Conservation (phyloP, 805 yeast species). For the Zygoascus biomembranicola region DNA sequence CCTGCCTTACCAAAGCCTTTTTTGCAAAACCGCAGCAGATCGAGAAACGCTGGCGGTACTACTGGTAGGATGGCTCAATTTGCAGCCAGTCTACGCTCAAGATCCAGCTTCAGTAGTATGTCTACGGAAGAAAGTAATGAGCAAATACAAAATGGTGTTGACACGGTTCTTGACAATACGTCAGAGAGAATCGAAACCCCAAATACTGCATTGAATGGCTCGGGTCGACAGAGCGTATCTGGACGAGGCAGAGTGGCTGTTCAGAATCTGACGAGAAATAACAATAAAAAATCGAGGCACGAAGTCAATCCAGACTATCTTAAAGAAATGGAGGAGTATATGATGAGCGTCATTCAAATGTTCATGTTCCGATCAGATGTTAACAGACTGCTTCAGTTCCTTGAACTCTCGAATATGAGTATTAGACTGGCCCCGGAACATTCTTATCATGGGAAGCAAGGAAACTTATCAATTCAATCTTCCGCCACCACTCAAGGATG, state of each 20-base stretch:
- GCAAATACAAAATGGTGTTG: neutral
- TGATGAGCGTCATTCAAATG: slow-evolving; percentile 49
- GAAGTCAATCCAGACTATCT: neutral
- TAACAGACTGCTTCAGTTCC: slow-evolving; percentile 72
- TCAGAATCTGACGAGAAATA: neutral
- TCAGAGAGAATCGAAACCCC: neutral
- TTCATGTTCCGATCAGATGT: slow-evolving; percentile 72
- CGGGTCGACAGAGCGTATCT: neutral
- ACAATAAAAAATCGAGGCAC: neutral
- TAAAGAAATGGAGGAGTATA: slow-evolving; percentile 50
- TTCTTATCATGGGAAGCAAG: slow-evolving; percentile 83
- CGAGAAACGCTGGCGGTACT: too few relatives aligned
- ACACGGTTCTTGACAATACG: neutral
- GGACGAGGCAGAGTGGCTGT: neutral
- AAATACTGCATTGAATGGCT: neutral
- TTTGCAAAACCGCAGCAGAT: neutral
- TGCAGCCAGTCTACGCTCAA: neutral
- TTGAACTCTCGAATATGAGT: slow-evolving; percentile 85
- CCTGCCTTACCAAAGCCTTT: slow-evolving; percentile 35
- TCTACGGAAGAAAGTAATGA: neutral
- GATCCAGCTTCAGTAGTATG: neutral
- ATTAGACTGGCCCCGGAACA: slow-evolving; percentile 74
- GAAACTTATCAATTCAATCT: slow-evolving; percentile 69
- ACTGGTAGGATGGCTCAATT: neutral
- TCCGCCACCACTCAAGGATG: slow-evolving; percentile 88